A percentile compares a stretch with the other conserved stretches of the same genome.
phyloP scores from a whole-genome alignment of 345 rosid species.

The Dovyalis caffra region DNA sequence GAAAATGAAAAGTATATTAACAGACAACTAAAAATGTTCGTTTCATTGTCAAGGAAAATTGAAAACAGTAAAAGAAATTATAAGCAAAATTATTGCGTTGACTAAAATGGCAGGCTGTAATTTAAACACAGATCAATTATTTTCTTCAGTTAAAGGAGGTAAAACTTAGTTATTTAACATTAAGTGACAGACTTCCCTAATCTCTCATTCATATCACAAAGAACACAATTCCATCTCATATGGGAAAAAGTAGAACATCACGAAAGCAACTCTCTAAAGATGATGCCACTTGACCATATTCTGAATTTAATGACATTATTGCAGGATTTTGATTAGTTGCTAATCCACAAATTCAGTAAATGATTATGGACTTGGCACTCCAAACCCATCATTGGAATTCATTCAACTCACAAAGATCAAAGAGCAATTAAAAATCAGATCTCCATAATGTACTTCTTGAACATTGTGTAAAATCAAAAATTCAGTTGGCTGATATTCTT shows the following conservation, averaged over 20 bases:
- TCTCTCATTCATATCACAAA: background rate
- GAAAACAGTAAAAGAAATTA: background rate
- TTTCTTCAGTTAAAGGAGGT: background rate
- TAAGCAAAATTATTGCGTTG: background rate
- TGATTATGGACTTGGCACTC: background rate
- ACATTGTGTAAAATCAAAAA: background rate
- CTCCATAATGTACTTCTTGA: background rate
- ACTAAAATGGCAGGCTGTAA: background rate
- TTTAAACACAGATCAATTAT: conserved; percentile 1
- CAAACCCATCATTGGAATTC: background rate
- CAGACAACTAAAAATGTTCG: background rate
- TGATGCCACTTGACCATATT: background rate
- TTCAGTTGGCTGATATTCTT: background rate
- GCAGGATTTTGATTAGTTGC: background rate
- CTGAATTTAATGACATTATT: background rate
- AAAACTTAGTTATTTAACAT: background rate
- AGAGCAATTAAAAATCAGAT: background rate
- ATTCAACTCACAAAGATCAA: background rate
- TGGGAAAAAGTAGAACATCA: background rate
- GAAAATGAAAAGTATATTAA: background rate
- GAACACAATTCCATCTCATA: background rate
- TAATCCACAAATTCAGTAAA: background rate
- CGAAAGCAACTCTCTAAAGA: background rate
- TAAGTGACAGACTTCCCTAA: background rate
- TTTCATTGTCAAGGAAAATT: background rate